Percentiles rank a stretch among this genome's conserved stretches.
Evolutionary conservation across 2,329 filamentous ascomycete species (phyloP).

Genomic region (Aspergillus thermomutatus): DNA sequence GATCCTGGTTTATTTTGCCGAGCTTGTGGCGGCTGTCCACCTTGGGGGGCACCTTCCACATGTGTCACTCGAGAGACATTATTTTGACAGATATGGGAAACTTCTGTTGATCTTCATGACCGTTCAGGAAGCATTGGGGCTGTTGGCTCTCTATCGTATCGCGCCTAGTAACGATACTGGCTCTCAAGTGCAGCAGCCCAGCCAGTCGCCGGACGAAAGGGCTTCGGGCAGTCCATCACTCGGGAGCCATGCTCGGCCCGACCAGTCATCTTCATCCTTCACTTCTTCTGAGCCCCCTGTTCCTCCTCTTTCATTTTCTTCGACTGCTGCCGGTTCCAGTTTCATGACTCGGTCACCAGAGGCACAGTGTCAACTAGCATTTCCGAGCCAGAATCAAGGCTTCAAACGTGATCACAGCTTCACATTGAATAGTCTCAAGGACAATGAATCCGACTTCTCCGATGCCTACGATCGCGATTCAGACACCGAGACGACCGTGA

Average conservation of each 20-base stretch:
- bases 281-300: constrained; percentile 17
- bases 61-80: constrained; percentile 27
- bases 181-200: constrained; percentile 7
- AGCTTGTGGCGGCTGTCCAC: constrained; percentile 37
- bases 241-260: constrained; percentile 7
- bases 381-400: constrained; percentile 16
- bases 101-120: constrained; percentile 38
- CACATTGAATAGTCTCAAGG: constrained; percentile 29
- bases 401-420: constrained; percentile 28
- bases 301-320: constrained; percentile 30
- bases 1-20: constrained; percentile 36
- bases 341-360: constrained; percentile 25
- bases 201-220: neutral
- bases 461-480: constrained; percentile 33
- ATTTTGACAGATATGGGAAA: constrained; percentile 39
- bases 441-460: constrained; percentile 29
- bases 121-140: constrained; percentile 34
- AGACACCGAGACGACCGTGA: constrained; percentile 35
- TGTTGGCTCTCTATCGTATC: constrained; percentile 25
- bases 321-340: constrained; percentile 23
- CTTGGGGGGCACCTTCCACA: constrained; percentile 35
- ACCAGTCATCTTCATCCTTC: constrained; percentile 19
- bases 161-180: neutral
- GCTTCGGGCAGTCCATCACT: neutral
- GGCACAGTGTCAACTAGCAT: constrained; percentile 21